Conservation (phyloP, 768 basidiomycete species). For the Pisolithus orientalis region DNA sequence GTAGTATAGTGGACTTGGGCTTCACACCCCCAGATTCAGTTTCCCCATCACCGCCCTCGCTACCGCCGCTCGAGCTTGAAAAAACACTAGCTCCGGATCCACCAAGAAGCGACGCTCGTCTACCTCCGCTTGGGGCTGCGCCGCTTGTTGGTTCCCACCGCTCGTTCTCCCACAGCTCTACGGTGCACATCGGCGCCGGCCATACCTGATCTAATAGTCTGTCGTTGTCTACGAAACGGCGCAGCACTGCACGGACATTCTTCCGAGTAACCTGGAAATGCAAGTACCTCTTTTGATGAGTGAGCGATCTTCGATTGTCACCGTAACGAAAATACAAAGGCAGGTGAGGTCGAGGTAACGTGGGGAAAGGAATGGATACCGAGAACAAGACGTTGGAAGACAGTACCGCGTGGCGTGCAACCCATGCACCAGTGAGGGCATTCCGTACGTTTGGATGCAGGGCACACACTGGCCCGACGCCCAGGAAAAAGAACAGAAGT, state of each 20-base stretch:
- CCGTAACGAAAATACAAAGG: slow-evolving; percentile 6
- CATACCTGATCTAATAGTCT: slow-evolving; percentile 57
- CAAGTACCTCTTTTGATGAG: slow-evolving; percentile 10
- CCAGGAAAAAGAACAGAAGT: slow-evolving; percentile 33
- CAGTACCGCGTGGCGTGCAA: not conserved
- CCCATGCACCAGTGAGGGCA: slow-evolving; percentile 2
- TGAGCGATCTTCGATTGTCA: not conserved
- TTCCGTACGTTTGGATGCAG: slow-evolving; percentile 33
- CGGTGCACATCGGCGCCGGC: slow-evolving; percentile 56
- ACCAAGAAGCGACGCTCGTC: slow-evolving; percentile 2
- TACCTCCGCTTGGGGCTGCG: slow-evolving; percentile 5
- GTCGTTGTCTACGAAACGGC: slow-evolving; percentile 54
- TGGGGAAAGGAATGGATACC: not conserved
- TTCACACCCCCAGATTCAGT: not conserved
- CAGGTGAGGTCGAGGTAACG: not conserved
- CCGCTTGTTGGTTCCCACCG: slow-evolving; percentile 34
- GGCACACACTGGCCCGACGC: slow-evolving; percentile 18
- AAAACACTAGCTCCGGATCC: slow-evolving; percentile 2
- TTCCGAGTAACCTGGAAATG: slow-evolving; percentile 11
- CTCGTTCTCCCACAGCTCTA: slow-evolving; percentile 82
- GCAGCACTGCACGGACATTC: slow-evolving; percentile 27
- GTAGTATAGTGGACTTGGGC: not conserved
- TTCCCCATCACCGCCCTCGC: not conserved
- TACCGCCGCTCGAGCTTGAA: not conserved
- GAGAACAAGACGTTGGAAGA: not conserved